Percentiles rank a stretch among this genome's conserved stretches.
Evolutionary conservation across 2,329 filamentous ascomycete species (phyloP).

Genomic region (Colletotrichum noveboracense): DNA sequence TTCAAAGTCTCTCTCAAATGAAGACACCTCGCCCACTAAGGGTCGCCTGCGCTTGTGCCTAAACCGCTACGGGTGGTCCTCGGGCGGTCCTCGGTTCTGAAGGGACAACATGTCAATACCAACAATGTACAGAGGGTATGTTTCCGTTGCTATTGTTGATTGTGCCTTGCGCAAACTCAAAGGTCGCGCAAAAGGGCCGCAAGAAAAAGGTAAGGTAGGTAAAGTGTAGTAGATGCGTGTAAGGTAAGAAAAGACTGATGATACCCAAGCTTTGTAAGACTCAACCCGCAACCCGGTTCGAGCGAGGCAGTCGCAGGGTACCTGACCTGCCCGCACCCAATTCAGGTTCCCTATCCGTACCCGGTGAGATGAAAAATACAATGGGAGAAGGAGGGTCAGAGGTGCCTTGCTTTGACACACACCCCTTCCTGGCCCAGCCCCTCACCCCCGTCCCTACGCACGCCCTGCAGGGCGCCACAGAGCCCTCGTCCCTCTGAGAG

Average conservation of each 20-base stretch:
- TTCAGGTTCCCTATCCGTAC: neutral
- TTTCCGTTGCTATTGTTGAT: neutral
- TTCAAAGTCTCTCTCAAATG: neutral
- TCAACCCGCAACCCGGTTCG: neutral
- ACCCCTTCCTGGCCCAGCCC: neutral
- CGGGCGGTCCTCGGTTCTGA: neutral
- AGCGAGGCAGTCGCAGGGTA: neutral
- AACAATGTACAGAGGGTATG: neutral
- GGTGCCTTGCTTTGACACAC: neutral
- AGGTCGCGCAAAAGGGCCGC: neutral
- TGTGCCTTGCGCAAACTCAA: neutral
- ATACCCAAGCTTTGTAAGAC: neutral
- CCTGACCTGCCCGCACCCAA: neutral
- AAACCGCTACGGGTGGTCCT: neutral
- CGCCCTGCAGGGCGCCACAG: conserved; percentile 12
- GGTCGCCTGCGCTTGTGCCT: neutral
- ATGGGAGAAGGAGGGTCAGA: neutral
- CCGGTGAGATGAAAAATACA: neutral
- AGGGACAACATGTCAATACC: neutral
- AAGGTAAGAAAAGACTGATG: neutral
- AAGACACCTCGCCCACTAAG: neutral
- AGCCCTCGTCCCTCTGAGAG: neutral
- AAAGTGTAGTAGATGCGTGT: too few species aligned
- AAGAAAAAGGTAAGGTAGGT: neutral
- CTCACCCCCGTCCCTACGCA: neutral